Evolutionary conservation across 805 yeast genomes (phyloP), one percentile per base, ranked within the genome.

Genomic region (Schwanniomyces polymorphus): DNA sequence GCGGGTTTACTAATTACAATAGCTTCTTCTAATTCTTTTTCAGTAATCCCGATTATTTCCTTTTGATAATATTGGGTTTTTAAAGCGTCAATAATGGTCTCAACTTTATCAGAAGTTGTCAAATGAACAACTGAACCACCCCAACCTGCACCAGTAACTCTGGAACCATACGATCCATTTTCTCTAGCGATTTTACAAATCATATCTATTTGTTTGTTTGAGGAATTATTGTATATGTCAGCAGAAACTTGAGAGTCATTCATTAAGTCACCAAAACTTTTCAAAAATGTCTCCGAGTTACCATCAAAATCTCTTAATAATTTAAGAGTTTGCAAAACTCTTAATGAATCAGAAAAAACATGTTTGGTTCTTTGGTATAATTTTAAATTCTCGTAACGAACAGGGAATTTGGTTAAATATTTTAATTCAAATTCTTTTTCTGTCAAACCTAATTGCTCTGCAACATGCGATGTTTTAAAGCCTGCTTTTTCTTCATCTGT

Each of bases 121-220:
- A 85, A 64, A 58, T 84, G 88, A n/a, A 85, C 86, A 0, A 86
- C 74, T 27, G 84, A 80, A 5, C 91, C 91, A 28, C 91, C 91
- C 76, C 83, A 85, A 4, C 91, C 91, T 16, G 91, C 91, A 25
- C 91, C 91, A 8, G 91, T 85, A n/a, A 83, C 75, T 45, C 91
- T 72, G 1, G 88, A 80, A 14, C 91, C 91, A 48, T 64, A 72
- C 1, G 88, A 71, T 3, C 90, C 91, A 49, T 77, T 72, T 1
- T 52, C 59, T 35, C 68, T 59, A 3, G 88, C 89, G 43, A 85
- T 75, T 7, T 58, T 45, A 56, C 86, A 80, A 34, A 85, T 61
- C 10, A 65, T 61, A 46, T 84, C 80, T 46, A 83, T 74, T 50
- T 78, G 84, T 1, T 72, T 72, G 51, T 79, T 78, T 3, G 88